Evolutionary conservation across 805 yeast species (phyloP).

Genomic region (Lachancea lanzarotensis): DNA sequence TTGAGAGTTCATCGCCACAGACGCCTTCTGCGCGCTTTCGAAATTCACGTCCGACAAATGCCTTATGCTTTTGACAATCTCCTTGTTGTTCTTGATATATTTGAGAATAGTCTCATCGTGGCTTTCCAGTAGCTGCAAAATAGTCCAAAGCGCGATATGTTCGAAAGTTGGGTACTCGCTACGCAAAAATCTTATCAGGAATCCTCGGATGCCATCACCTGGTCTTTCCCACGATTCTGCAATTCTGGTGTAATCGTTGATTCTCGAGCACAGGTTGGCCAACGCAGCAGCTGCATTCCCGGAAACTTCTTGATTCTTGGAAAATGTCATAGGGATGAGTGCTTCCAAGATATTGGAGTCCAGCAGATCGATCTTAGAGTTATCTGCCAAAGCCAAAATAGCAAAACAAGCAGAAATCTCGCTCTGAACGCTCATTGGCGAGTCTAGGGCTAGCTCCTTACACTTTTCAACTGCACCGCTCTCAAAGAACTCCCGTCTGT

Average conservation of each 20-base stretch:
- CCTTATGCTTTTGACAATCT: slow-evolving; percentile 49
- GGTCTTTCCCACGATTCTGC: slow-evolving; percentile 74
- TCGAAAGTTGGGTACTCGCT: slow-evolving; percentile 90
- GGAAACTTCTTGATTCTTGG: slow-evolving; percentile 87
- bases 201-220: slow-evolving; percentile 78
- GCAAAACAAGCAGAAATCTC: slow-evolving; percentile 98
- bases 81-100: slow-evolving; percentile 48
- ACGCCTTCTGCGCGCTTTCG: slow-evolving; percentile 10
- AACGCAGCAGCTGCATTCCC: slow-evolving; percentile 98
- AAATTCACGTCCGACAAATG: slow-evolving; percentile 36
- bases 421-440: slow-evolving; percentile 89
- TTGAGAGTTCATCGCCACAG: slow-evolving; percentile 15
- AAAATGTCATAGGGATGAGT: slow-evolving; percentile 82
- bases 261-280: slow-evolving; percentile 90
- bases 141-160: slow-evolving; percentile 97
- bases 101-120: slow-evolving; percentile 57
- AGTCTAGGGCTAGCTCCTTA: slow-evolving; percentile 73
- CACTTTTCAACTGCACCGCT: slow-evolving; percentile 95
- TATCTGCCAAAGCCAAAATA: slow-evolving; percentile 92
- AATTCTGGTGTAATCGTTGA: slow-evolving; percentile 73
- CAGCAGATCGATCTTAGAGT: slow-evolving; percentile 75
- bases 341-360: slow-evolving; percentile 82
- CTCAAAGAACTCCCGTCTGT: slow-evolving; percentile 82
- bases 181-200: slow-evolving; percentile 70
- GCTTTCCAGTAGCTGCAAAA: slow-evolving; percentile 85